Conservation (phyloP, 2,329 filamentous ascomycete genomes). For the Septoria linicola region DNA sequence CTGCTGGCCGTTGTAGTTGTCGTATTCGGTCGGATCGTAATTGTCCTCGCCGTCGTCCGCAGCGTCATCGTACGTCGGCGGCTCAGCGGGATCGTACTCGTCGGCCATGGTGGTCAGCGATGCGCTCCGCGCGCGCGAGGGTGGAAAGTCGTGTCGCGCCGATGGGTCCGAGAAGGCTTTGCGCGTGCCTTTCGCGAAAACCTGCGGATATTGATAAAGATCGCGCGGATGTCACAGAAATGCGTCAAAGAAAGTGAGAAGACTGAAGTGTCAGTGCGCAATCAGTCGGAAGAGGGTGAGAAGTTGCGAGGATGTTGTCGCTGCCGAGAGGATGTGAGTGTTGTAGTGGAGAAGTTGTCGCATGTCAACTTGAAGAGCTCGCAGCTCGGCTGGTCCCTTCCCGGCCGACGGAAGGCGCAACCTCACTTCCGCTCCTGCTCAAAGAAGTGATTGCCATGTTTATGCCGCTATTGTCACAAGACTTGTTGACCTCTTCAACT, state of each 20-base stretch:
- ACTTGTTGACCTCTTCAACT: not conserved
- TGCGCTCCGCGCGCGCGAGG: constrained; percentile 8
- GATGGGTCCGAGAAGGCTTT: constrained; percentile 1
- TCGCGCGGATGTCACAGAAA: no score
- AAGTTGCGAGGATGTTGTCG: no score
- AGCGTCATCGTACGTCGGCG: constrained; percentile 27
- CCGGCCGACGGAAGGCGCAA: not conserved
- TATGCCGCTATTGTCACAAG: not conserved
- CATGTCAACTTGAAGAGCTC: no score
- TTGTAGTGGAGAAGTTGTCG: no score
- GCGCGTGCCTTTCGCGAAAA: not conserved
- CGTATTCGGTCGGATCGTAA: constrained; percentile 37
- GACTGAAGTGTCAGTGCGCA: no score
- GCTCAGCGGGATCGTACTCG: constrained; percentile 39
- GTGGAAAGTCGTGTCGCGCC: not conserved
- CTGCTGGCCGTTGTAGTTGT: constrained; percentile 19
- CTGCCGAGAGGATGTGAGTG: no score
- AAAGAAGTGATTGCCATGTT: not conserved
- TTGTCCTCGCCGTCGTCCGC: constrained; percentile 32
- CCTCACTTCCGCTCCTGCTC: constrained; percentile 7
- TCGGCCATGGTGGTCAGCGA: constrained; percentile 44
- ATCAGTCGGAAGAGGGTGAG: no score
- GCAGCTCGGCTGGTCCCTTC: no score
- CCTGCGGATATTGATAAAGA: no score
- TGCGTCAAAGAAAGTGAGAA: no score